These are phyloP conservation scores for Erodium moschatum DNA, from an alignment of 441 rosid species.

Conservation along the genomic window DNA sequence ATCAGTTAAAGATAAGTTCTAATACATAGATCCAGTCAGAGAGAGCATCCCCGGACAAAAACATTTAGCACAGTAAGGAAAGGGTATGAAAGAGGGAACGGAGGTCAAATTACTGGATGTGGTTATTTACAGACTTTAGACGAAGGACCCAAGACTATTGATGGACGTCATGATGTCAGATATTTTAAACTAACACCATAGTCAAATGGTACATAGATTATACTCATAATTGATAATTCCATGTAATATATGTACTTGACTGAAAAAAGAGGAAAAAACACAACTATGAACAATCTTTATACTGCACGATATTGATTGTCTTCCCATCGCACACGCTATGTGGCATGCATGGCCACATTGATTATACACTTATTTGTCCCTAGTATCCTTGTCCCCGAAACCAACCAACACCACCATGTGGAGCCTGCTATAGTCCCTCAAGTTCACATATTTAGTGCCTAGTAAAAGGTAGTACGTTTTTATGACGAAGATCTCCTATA, in stretches of 20 bases:
- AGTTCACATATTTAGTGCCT: background rate
- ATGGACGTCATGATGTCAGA: background rate
- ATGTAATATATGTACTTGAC: background rate
- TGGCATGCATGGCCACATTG: too few species aligned
- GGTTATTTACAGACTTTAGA: too few species aligned
- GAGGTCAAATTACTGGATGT: background rate
- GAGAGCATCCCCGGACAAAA: background rate
- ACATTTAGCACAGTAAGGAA: background rate
- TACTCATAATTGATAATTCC: too few species aligned
- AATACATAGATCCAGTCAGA: too few species aligned
- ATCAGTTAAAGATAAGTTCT: background rate
- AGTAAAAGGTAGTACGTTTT: background rate
- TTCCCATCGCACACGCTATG: background rate
- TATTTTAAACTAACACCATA: background rate
- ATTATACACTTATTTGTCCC: background rate
- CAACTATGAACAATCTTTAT: background rate
- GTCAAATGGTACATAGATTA: background rate
- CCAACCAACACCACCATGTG: background rate
- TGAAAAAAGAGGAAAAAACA: background rate
- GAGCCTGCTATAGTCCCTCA: slow-evolving; percentile 2
- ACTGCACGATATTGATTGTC: background rate
- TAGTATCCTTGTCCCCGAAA: background rate
- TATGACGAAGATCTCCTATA: background rate
- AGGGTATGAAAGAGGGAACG: background rate
- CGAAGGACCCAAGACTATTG: background rate